A percentile compares a stretch with the other conserved stretches of the same genome.
Conservation (phyloP, 139 green algal species). For the Ettlia oleoabundans region DNA sequence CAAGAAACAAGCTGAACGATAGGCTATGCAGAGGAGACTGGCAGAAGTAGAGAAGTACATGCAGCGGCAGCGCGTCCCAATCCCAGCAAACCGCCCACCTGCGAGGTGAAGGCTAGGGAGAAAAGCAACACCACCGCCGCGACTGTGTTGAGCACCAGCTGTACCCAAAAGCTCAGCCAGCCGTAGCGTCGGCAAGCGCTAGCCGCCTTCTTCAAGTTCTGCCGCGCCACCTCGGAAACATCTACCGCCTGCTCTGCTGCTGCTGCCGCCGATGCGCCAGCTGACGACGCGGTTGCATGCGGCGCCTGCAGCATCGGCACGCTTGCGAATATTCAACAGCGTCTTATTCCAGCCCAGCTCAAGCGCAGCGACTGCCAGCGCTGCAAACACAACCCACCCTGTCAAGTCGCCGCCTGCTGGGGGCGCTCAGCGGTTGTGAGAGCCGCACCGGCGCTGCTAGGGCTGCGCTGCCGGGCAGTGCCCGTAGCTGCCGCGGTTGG, state of each 20-base stretch:
- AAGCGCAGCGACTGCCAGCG: background rate
- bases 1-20: background rate
- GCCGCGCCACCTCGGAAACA: conserved; percentile 53
- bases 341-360: too few relatives aligned
- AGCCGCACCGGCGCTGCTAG: background rate
- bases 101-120: conserved; percentile 90
- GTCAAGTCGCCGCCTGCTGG: background rate
- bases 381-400: background rate
- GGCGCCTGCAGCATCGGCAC: conserved; percentile 6
- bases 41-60: background rate
- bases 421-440: background rate
- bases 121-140: conserved; percentile 95
- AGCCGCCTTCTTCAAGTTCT: conserved; percentile 50
- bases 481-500: too few relatives aligned
- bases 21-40: background rate
- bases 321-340: too few relatives aligned
- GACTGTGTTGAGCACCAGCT: conserved; percentile 90
- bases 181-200: conserved; percentile 65
- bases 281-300: conserved; percentile 25
- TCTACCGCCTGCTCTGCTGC: background rate
- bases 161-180: conserved; percentile 95
- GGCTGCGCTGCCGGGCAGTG: background rate
- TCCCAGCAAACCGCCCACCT: conserved; percentile 50
- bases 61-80: background rate
- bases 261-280: background rate